Evolutionary conservation across 2,329 filamentous ascomycete species (phyloP).

Genomic region (Dactylellina leptospora): DNA sequence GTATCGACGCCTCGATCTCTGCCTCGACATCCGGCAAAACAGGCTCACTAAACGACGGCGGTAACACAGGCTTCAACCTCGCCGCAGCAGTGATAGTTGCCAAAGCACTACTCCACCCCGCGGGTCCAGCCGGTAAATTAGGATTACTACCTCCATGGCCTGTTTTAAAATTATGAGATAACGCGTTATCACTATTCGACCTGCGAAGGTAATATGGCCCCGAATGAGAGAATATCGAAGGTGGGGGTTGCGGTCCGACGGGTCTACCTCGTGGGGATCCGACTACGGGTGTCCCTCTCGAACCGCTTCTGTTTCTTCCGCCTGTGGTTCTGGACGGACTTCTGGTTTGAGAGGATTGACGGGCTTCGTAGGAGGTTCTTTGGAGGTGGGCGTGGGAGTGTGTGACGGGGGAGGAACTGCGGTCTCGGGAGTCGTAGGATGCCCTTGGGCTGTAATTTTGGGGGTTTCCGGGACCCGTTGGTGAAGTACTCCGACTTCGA

Average conservation of each 20-base stretch:
- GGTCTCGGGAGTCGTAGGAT: constrained; percentile 24
- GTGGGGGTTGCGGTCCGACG: constrained; percentile 8
- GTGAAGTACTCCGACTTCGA: constrained; percentile 35
- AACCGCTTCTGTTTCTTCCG: constrained; percentile 43
- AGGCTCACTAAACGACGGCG: constrained; percentile 35
- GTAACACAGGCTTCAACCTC: constrained; percentile 38
- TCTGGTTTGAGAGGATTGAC: constrained; percentile 27
- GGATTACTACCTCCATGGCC: neutral
- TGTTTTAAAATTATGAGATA: constrained; percentile 39
- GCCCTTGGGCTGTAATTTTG: neutral
- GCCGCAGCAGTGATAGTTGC: constrained; percentile 32
- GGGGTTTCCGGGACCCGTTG: constrained; percentile 2
- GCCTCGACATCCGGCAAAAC: constrained; percentile 31
- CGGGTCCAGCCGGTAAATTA: neutral
- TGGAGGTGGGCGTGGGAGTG: constrained; percentile 19
- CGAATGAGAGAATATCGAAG: constrained; percentile 43
- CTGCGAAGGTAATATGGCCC: constrained; percentile 44
- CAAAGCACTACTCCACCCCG: constrained; percentile 22
- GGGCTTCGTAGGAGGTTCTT: constrained; percentile 45
- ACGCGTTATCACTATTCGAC: constrained; percentile 38
- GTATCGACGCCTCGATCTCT: constrained; percentile 28
- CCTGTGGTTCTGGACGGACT: constrained; percentile 22
- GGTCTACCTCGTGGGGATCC: constrained; percentile 18
- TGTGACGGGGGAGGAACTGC: constrained; percentile 36
- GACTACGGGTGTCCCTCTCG: constrained; percentile 20